Evolutionary conservation across 768 basidiomycete genomes (phyloP).

Genomic region (Termitomyces sp.): DNA sequence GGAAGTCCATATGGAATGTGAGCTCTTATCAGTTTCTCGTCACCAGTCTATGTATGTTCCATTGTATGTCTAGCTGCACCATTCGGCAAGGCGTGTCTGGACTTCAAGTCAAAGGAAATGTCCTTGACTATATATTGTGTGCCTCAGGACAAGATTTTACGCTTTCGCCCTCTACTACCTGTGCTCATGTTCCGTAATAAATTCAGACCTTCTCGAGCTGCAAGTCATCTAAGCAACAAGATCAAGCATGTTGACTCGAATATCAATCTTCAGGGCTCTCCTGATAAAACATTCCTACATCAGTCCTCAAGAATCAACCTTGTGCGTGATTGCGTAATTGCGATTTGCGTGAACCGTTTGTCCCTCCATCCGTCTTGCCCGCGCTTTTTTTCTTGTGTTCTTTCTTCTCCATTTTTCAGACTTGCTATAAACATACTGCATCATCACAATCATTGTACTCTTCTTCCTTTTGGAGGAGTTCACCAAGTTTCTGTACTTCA

Average conservation of each 20-base stretch:
- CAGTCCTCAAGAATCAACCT: no score
- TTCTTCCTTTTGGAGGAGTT: no score
- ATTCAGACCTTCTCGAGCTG: background rate
- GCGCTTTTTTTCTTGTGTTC: no score
- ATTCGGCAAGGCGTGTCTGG: background rate
- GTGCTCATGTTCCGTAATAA: no score
- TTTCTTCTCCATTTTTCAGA: no score
- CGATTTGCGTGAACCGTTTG: background rate
- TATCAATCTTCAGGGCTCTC: no score
- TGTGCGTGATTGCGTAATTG: background rate
- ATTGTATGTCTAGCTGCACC: no score
- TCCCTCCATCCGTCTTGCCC: background rate
- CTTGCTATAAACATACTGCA: no score
- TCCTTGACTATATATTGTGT: background rate
- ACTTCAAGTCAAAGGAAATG: background rate
- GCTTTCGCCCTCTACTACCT: background rate
- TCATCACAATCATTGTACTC: no score
- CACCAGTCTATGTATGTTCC: no score
- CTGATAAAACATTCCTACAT: no score
- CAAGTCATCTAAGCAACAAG: background rate
- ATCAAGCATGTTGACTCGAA: background rate
- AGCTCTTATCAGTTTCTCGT: background rate
- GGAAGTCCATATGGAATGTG: background rate
- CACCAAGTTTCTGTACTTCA: no score
- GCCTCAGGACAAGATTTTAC: background rate